Evolutionary conservation across 306 rosid species (phyloP).

Genomic region (Parietaria judaica): DNA sequence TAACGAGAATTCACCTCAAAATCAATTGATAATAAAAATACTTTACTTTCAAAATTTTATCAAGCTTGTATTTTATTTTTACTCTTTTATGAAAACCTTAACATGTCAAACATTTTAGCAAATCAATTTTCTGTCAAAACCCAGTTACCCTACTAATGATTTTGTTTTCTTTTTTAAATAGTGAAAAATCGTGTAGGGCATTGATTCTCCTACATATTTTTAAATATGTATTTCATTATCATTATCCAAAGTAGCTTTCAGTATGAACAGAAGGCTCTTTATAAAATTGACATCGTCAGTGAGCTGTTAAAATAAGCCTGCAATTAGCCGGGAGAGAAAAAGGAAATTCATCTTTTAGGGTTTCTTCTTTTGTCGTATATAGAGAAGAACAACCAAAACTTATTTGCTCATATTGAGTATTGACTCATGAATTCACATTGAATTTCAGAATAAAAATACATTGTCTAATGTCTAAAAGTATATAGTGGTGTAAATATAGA

Average conservation of each 20-base stretch:
- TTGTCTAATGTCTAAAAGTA: too few relatives aligned
- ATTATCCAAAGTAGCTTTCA: constrained; percentile 6
- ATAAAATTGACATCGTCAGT: constrained; percentile 2
- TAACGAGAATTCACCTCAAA: too few relatives aligned
- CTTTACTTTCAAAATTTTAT: too few relatives aligned
- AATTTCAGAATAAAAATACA: too few relatives aligned
- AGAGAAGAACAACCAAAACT: neutral
- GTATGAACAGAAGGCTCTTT: constrained; percentile 2
- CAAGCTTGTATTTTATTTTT: too few relatives aligned
- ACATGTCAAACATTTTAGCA: neutral
- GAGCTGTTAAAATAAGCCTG: neutral
- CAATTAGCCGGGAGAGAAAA: neutral
- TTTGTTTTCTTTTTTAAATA: neutral
- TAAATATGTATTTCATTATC: neutral
- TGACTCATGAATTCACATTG: too few relatives aligned
- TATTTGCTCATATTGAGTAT: neutral
- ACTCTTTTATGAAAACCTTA: too few relatives aligned
- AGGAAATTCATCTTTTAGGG: too few relatives aligned
- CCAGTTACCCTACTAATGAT: neutral
- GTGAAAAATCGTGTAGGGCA: neutral
- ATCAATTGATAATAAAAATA: too few relatives aligned
- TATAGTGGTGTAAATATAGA: too few relatives aligned
- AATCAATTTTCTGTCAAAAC: constrained; percentile 11
- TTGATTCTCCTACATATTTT: neutral
- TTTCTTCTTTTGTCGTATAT: neutral